These are phyloP conservation scores for Cutaneotrichosporon mucoides DNA, from an alignment of 1,284 basidiomycete genomes.

Conservation along the genomic window DNA sequence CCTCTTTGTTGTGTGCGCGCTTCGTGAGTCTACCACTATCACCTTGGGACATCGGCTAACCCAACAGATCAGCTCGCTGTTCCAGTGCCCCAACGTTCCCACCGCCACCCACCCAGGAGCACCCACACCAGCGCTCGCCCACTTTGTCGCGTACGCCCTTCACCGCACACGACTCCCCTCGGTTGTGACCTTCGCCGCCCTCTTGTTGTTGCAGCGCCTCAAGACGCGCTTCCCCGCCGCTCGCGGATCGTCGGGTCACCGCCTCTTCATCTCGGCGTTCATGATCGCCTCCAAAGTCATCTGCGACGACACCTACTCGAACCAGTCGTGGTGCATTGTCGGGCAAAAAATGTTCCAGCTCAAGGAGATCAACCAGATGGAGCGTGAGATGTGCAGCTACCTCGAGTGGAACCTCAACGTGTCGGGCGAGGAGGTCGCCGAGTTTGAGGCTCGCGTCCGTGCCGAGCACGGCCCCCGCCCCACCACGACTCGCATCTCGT, in stretches of 20 bases:
- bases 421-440: slow-evolving; percentile 36
- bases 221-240: slow-evolving; percentile 90
- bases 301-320: slow-evolving; percentile 93
- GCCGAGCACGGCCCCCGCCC: slow-evolving; percentile 36
- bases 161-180: slow-evolving; percentile 79
- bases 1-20: slow-evolving; percentile 60
- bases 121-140: slow-evolving; percentile 59
- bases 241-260: slow-evolving; percentile 83
- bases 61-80: slow-evolving; percentile 51
- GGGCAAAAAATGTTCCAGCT: slow-evolving; percentile 86
- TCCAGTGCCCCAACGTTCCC: slow-evolving; percentile 50
- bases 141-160: slow-evolving; percentile 83
- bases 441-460: slow-evolving; percentile 39
- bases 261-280: slow-evolving; percentile 85
- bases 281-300: slow-evolving; percentile 72
- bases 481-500: slow-evolving; percentile 20
- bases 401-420: slow-evolving; percentile 77
- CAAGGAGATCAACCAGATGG: slow-evolving; percentile 93
- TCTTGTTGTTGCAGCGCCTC: slow-evolving; percentile 77
- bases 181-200: slow-evolving; percentile 77
- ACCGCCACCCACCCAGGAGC: slow-evolving; percentile 38
- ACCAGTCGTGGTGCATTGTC: slow-evolving; percentile 92
- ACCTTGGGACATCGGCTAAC: background rate
- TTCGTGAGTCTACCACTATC: slow-evolving; percentile 59
- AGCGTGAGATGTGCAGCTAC: slow-evolving; percentile 87